Evolutionary conservation across 1,139 yeast genomes (phyloP).

Genomic region (Kurtzmaniella quercitrusa): DNA sequence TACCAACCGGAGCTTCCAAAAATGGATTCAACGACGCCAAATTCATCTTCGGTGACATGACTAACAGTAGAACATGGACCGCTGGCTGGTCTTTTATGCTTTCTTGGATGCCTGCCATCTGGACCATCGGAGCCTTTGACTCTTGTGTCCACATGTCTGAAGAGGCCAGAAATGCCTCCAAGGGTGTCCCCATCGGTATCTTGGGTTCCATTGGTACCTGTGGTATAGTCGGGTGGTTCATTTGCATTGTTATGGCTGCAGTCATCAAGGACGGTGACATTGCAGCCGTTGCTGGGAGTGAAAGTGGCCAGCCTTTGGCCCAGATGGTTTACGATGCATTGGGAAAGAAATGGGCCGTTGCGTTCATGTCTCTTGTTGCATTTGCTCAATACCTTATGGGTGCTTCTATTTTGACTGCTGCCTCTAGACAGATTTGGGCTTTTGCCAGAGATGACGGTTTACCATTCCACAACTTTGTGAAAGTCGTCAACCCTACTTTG

Average conservation of each 20-base stretch:
- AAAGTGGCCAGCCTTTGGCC: conserved; percentile 21
- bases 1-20: conserved; percentile 24
- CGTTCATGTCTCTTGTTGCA: conserved; percentile 20
- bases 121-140: conserved; percentile 33
- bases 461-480: conserved; percentile 34
- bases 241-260: conserved; percentile 17
- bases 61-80: conserved; percentile 16
- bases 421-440: conserved; percentile 19
- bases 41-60: conserved; percentile 16
- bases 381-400: conserved; percentile 23
- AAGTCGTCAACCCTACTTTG: conserved; percentile 15
- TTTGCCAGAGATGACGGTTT: conserved; percentile 40
- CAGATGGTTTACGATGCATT: conserved; percentile 20
- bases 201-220: conserved; percentile 21
- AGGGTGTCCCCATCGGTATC: conserved; percentile 25
- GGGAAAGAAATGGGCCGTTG: conserved; percentile 22
- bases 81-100: conserved; percentile 21
- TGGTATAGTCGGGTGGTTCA: conserved; percentile 17
- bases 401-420: conserved; percentile 19
- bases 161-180: conserved; percentile 24
- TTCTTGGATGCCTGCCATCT: conserved; percentile 29
- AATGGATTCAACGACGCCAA: conserved; percentile 14
- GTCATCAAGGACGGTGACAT: conserved; percentile 19
- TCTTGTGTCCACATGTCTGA: conserved; percentile 31
- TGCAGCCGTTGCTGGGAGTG: conserved; percentile 12